A percentile compares a stretch with the other conserved stretches of the same genome.
Conservation (phyloP, 2,329 filamentous ascomycete genomes). For the Aureobasidium leucospermi region DNA sequence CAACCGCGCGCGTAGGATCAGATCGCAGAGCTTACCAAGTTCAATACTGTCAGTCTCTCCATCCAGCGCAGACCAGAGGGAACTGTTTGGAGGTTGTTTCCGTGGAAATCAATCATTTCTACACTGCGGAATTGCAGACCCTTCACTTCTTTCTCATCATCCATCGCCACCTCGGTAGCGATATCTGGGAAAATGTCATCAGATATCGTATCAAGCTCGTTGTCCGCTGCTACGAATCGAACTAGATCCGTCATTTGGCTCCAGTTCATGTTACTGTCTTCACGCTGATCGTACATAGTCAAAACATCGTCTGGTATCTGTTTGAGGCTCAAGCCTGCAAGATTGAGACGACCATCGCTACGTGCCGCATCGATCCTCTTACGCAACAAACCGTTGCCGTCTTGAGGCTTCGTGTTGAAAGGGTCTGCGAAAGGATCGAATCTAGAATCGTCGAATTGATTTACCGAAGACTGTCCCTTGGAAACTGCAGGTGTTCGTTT, state of each 20-base stretch:
- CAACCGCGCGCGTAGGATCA: background rate
- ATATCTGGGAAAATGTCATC: constrained; percentile 74
- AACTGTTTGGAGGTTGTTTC: constrained; percentile 65
- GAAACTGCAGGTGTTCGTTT: constrained; percentile 16
- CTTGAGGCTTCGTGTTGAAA: constrained; percentile 59
- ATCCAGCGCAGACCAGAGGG: constrained; percentile 71
- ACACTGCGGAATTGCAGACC: constrained; percentile 75
- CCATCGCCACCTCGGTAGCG: constrained; percentile 45
- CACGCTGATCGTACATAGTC: constrained; percentile 77
- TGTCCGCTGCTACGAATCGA: constrained; percentile 79
- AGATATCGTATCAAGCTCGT: constrained; percentile 69
- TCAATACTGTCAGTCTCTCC: constrained; percentile 68
- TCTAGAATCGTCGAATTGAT: constrained; percentile 41
- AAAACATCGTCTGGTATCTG: constrained; percentile 76
- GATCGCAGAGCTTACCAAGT: constrained; percentile 45
- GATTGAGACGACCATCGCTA: constrained; percentile 75
- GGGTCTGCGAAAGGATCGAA: constrained; percentile 58
- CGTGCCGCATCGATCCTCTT: constrained; percentile 67
- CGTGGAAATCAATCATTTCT: constrained; percentile 77
- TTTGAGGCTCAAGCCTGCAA: constrained; percentile 73
- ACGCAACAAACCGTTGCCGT: constrained; percentile 60
- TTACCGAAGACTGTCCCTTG: constrained; percentile 9
- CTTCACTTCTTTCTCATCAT: constrained; percentile 55
- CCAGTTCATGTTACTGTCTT: constrained; percentile 63
- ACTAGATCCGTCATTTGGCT: constrained; percentile 85